Evolutionary conservation across 768 basidiomycete genomes (phyloP), one percentile per base, ranked within the genome.

Genomic region (Holtermannia corniformis): DNA sequence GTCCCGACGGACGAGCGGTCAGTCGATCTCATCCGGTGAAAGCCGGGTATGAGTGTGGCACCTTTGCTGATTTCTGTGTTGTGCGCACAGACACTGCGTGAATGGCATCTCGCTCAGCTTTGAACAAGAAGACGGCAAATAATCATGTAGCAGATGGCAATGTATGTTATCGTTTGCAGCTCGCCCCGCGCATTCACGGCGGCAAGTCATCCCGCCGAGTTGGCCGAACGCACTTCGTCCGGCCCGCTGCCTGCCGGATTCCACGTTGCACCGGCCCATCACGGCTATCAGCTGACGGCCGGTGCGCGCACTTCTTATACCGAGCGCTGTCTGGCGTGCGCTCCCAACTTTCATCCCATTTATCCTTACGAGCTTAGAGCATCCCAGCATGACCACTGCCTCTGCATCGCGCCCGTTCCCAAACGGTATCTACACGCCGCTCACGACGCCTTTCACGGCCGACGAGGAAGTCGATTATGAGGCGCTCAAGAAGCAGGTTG

Each of bases 31-130:
- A 86, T 86, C 81, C 47, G 81, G 89, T 64, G 87, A 89, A 66
- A 81, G 87, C 28, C 87, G n/a, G n/a, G n/a, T n/a, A n/a, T n/a
- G n/a, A n/a, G n/a, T n/a, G n/a, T n/a, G n/a, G n/a, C n/a, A n/a
- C n/a, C n/a, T n/a, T 37, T 37, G 16, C 7, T 90, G 67, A 88
- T 87, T 63, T 87, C 44, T 51, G 47, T 56, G 47, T 26, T 14
- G 22, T 2, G 41, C 37, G 44, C 19, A 20, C 44, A 62, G 65
- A 47, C 70, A 72, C 56, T 72, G 70, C 49, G 71, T 93, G 54
- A 95, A 93, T 70, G 90, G 87, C 3, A 68, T 95, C 57, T 89
- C 87, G 2, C 74, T 95, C 47, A 86, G 78, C 52, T 92, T 92
- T 74, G 71, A 75, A 19, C 79, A 82, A 0, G 80, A 79, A 54